Evolutionary conservation across 1,139 yeast species (phyloP), one percentile per base, ranked within the genome.

Genomic region (Saccharomyces hybrid): DNA sequence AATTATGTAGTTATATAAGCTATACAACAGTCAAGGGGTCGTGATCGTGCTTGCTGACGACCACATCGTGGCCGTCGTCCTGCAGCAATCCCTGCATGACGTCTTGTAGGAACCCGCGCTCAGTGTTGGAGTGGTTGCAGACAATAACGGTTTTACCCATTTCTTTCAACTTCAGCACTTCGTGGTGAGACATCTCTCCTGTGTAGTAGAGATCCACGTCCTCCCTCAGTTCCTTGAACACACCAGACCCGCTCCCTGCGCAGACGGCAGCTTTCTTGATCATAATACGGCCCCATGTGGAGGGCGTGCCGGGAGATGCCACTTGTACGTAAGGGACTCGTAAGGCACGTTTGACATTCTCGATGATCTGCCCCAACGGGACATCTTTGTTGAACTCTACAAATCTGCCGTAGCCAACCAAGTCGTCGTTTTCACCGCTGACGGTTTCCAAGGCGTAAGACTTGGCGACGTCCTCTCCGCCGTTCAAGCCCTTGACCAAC

Each of bases 171-270:
- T 73, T 80, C 44, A 95, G 75, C 3, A 88, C 86, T 68, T 93
- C 97, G 66, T 95, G 99, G 66, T 93, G 99, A 19, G 96, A 85
- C 59, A 95, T 73, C 67, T 95, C 99, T 1, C 99, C 99, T 0
- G 99, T 91, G 64, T 83, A 81, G 67, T 79, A 86, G 47, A 90
- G 75, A 64, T 93, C 99, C 0, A 91, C 95, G 3, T 65, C 67
- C 16, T 65, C 62, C n/a, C 59, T 59, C 28, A 73, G 51, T 2
- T 60, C 53, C 47, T 61, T 63, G 59, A 75, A 75, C 2, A 80
- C 81, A 0, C 86, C 84, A 0, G 88, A 84, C 0, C 99, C 99
- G 3, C 97, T 88, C 0, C 99, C 99, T 3, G 99, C 99, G 71
- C 99, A 93, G 24, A 93, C 70, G 0, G 97, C 98, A n/a, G 90